Evolutionary conservation across 2,329 filamentous ascomycete genomes (phyloP).

Genomic region (Trichoderma hamatum): DNA sequence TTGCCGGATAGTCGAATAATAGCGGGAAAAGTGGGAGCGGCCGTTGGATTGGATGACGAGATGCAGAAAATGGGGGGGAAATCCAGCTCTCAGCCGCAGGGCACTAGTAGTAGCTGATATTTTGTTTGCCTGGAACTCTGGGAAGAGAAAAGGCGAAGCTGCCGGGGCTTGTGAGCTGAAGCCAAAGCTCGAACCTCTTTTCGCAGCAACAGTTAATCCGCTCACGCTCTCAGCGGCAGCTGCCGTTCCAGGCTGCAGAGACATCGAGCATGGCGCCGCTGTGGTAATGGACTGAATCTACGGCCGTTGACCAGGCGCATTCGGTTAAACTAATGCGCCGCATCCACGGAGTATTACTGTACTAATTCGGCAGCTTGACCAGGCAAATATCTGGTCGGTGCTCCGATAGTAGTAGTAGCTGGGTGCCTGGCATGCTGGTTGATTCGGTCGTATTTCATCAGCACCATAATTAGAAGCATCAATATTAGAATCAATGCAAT

Average conservation of each 20-base stretch:
- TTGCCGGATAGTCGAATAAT: conserved; percentile 9
- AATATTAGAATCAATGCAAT: not conserved
- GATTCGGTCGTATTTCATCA: not conserved
- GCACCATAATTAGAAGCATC: no score
- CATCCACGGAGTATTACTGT: not conserved
- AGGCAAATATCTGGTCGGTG: no score
- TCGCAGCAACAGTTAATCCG: conserved; percentile 18
- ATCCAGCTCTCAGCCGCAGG: conserved; percentile 21
- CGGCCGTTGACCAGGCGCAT: not conserved
- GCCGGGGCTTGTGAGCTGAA: not conserved
- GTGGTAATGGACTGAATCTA: not conserved
- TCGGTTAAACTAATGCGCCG: conserved; percentile 9
- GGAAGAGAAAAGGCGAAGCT: conserved; percentile 3
- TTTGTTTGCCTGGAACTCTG: not conserved
- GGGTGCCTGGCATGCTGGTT: no score
- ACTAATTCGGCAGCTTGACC: not conserved
- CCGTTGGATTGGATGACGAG: conserved; percentile 6
- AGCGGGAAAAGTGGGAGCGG: conserved; percentile 20
- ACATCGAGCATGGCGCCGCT: not conserved
- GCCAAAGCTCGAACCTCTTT: not conserved
- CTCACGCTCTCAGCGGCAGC: not conserved
- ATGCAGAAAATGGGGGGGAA: conserved; percentile 12
- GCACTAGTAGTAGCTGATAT: conserved; percentile 21
- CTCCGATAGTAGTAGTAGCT: no score
- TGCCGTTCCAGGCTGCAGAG: not conserved